Percentiles rank a stretch among this genome's conserved stretches.
Conservation (phyloP, 495 filamentous ascomycete genomes). For the Parachaetomium inaequale region DNA sequence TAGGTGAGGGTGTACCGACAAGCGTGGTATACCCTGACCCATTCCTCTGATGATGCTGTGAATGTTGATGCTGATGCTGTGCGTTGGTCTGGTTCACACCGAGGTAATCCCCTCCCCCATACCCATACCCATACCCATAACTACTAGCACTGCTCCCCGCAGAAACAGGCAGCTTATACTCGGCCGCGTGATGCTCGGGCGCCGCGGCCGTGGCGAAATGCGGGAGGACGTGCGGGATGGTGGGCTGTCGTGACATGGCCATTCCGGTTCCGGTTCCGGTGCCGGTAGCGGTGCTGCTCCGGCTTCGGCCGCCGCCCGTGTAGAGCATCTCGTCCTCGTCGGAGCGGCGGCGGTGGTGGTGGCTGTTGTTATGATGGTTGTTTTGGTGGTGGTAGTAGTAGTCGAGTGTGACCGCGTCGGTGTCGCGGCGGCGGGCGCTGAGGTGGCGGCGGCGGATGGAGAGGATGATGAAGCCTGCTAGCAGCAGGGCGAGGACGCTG, state of each 20-base stretch:
- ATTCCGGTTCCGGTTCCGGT: neutral
- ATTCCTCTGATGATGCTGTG: conserved; percentile 8
- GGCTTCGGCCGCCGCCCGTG: neutral
- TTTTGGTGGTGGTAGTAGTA: neutral
- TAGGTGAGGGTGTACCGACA: conserved; percentile 8
- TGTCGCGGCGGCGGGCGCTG: neutral
- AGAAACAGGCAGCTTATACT: conserved; percentile 6
- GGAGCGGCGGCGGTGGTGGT: neutral
- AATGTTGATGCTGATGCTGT: neutral
- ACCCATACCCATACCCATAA: too few species aligned
- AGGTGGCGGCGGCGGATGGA: conserved; percentile 19
- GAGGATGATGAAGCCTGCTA: conserved; percentile 23
- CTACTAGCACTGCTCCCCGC: too few species aligned
- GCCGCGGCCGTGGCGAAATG: conserved; percentile 17
- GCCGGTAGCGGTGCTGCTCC: neutral
- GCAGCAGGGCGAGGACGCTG: conserved; percentile 20
- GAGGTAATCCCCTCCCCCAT: neutral
- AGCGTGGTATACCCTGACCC: conserved; percentile 16
- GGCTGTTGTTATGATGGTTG: neutral
- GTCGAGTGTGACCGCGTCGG: neutral
- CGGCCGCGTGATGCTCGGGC: conserved; percentile 13
- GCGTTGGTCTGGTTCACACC: neutral
- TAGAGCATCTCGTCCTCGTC: neutral
- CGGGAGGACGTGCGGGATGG: conserved; percentile 11
- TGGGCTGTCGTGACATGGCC: conserved; percentile 7